Evolutionary conservation across 495 filamentous ascomycete species (phyloP).

Genomic region (Neurospora sp.): DNA sequence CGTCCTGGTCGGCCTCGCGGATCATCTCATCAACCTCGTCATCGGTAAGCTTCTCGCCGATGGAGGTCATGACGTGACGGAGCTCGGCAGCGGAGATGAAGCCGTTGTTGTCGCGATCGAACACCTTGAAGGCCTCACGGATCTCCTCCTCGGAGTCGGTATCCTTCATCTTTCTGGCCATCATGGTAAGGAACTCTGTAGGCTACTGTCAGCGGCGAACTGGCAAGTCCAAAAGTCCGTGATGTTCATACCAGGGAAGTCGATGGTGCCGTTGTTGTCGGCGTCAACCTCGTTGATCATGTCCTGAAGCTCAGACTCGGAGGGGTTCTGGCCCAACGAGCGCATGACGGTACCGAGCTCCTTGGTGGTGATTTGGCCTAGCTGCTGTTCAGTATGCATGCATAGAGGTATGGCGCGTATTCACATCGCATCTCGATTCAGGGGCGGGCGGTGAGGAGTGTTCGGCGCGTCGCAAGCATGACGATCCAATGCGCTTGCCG

Average conservation of each 20-base stretch:
- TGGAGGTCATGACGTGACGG: constrained; percentile 98
- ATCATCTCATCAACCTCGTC: constrained; percentile 99
- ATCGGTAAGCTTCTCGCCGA: constrained; percentile 98
- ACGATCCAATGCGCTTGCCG: background rate
- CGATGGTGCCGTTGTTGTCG: constrained; percentile 99
- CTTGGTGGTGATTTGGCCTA: constrained; percentile 99
- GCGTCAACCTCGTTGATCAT: constrained; percentile 99
- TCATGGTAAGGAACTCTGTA: constrained; percentile 97
- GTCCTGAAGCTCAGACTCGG: constrained; percentile 96
- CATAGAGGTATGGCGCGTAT: background rate
- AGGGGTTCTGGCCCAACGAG: constrained; percentile 98
- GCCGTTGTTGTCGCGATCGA: constrained; percentile 98
- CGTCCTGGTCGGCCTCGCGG: constrained; percentile 96
- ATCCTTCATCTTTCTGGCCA: constrained; percentile 99
- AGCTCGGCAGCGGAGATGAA: constrained; percentile 98
- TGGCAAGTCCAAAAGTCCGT: background rate
- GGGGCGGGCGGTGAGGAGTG: background rate
- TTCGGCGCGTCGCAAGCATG: background rate
- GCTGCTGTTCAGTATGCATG: constrained; percentile 12
- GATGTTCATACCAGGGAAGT: constrained; percentile 77
- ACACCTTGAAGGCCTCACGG: constrained; percentile 66
- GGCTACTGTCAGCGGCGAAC: constrained; percentile 17
- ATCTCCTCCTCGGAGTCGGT: constrained; percentile 99
- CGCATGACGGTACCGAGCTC: constrained; percentile 99
- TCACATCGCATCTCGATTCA: background rate